phyloP scores from a whole-genome alignment of 371 early-diverging fungal genomes.

The Saksenaea vasiformis region DNA sequence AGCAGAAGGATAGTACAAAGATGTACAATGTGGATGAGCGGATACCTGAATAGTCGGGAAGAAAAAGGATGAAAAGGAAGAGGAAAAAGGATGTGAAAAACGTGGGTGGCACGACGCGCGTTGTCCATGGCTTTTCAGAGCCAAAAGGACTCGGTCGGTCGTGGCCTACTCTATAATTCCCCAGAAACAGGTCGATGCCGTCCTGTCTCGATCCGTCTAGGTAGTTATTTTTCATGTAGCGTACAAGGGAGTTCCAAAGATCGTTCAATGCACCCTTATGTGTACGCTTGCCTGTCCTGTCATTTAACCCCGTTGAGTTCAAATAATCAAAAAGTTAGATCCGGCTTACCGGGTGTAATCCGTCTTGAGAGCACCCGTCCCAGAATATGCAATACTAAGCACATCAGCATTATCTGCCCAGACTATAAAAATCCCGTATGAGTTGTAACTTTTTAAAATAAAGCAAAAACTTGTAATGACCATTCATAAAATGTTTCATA shows the following conservation, averaged over 20 bases:
- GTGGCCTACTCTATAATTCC: slow-evolving; percentile 58
- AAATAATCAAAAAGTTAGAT: neutral
- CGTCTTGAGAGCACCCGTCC: slow-evolving; percentile 97
- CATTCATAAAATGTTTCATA: slow-evolving; percentile 35
- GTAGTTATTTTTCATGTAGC: slow-evolving; percentile 93
- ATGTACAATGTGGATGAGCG: slow-evolving; percentile 29
- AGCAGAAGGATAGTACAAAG: slow-evolving; percentile 30
- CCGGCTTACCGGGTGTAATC: slow-evolving; percentile 82
- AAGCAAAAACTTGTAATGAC: slow-evolving; percentile 20
- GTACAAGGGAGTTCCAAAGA: slow-evolving; percentile 72
- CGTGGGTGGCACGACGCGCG: slow-evolving; percentile 25
- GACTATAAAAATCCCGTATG: no score
- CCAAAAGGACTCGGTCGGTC: slow-evolving; percentile 33
- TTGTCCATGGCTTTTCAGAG: slow-evolving; percentile 12
- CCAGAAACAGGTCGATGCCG: slow-evolving; percentile 79
- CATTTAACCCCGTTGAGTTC: neutral
- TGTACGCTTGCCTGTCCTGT: slow-evolving; percentile 82
- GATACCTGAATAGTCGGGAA: slow-evolving; percentile 21
- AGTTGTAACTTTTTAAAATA: no score
- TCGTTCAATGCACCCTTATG: slow-evolving; percentile 82
- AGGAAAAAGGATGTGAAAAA: slow-evolving; percentile 24
- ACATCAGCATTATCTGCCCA: slow-evolving; percentile 99
- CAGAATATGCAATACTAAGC: slow-evolving; percentile 92
- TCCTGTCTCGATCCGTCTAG: slow-evolving; percentile 92
- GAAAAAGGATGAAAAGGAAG: slow-evolving; percentile 29